Conservation (phyloP, 2,329 filamentous ascomycete genomes). For the Scedosporium apiospermum region DNA sequence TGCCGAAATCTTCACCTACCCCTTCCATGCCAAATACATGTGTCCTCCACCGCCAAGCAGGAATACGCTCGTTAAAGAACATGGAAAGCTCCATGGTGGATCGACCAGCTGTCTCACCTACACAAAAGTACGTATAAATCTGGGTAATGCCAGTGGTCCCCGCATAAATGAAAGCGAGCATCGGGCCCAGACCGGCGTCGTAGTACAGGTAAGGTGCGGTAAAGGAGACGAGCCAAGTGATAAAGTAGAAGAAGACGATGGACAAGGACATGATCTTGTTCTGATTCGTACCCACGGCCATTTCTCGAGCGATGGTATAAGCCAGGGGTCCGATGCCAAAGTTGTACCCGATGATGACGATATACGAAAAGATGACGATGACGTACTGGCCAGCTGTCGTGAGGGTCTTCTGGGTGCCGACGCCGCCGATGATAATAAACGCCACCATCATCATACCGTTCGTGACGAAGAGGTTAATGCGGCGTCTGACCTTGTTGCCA, state of each 20-base stretch:
- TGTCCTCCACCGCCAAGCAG: slow-evolving; percentile 21
- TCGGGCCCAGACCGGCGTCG: slow-evolving; percentile 19
- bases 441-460: slow-evolving; percentile 22
- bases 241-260: slow-evolving; percentile 29
- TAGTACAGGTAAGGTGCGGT: slow-evolving; percentile 25
- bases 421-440: slow-evolving; percentile 20
- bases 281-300: slow-evolving; percentile 31
- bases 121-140: slow-evolving; percentile 26
- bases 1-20: not conserved
- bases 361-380: slow-evolving; percentile 15
- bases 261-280: slow-evolving; percentile 34
- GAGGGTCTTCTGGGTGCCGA: slow-evolving; percentile 12
- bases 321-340: slow-evolving; percentile 27
- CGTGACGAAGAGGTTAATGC: slow-evolving; percentile 24
- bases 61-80: slow-evolving; percentile 27
- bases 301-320: slow-evolving; percentile 29
- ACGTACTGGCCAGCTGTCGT: slow-evolving; percentile 11
- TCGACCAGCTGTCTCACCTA: slow-evolving; percentile 27
- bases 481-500: slow-evolving; percentile 25
- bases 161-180: slow-evolving; percentile 23
- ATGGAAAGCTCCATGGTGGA: slow-evolving; percentile 24
- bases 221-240: slow-evolving; percentile 22
- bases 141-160: slow-evolving; percentile 18
- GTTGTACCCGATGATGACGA: slow-evolving; percentile 28
- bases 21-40: slow-evolving; percentile 11